A percentile compares a stretch with the other conserved stretches of the same genome.
Conservation (phyloP, 768 basidiomycete species). For the Leccinum imitatum region DNA sequence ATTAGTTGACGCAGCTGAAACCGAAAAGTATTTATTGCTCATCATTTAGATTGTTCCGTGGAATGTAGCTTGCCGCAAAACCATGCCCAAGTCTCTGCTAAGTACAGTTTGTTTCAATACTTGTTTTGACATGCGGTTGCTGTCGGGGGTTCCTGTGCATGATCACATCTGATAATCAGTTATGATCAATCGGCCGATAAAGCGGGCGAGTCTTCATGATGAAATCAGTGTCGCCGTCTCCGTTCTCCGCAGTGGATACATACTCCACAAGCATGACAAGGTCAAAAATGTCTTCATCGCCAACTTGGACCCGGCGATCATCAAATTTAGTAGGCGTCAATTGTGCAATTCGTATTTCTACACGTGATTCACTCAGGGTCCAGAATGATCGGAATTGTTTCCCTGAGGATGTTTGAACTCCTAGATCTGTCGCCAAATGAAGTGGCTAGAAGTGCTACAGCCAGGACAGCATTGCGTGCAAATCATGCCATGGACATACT, state of each 20-base stretch:
- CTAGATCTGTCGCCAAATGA: neutral
- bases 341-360: neutral
- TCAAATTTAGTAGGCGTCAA: no score
- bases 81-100: neutral
- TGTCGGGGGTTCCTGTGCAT: neutral
- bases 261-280: neutral
- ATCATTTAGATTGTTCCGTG: neutral
- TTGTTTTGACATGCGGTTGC: neutral
- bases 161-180: neutral
- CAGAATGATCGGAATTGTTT: neutral
- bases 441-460: neutral
- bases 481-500: no score
- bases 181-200: neutral
- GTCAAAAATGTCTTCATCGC: neutral
- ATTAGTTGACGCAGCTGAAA: neutral
- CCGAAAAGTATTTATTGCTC: neutral
- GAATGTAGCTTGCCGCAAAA: neutral
- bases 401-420: neutral
- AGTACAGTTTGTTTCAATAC: neutral
- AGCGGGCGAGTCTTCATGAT: neutral
- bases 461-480: no score
- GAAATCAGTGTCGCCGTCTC: no score
- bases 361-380: neutral
- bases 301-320: neutral
- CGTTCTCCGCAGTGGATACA: neutral